Conservation (phyloP, 768 basidiomycete species). For the Scleroderma citrinum region DNA sequence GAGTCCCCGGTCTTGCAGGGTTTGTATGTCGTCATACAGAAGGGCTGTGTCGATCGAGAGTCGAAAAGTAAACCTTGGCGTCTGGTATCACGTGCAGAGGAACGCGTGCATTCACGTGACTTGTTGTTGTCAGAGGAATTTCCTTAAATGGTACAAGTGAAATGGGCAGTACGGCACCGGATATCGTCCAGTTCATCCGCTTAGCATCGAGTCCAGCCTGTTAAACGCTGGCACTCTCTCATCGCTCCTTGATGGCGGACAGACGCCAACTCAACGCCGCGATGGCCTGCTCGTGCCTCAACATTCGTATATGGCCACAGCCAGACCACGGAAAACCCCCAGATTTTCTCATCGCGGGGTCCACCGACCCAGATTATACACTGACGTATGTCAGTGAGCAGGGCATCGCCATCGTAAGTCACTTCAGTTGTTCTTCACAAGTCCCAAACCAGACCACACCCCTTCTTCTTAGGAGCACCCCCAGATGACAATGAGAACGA, state of each 20-base stretch:
- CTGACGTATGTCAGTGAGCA: conserved; percentile 60
- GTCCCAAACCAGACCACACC: conserved; percentile 6
- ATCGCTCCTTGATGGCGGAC: conserved; percentile 18
- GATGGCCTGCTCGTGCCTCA: conserved; percentile 68
- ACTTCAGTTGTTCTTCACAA: not conserved
- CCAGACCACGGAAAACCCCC: conserved; percentile 26
- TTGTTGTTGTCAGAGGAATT: too few relatives aligned
- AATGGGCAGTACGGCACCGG: conserved; percentile 20
- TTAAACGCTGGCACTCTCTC: conserved; percentile 22
- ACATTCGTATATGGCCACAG: conserved; percentile 49
- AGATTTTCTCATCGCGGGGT: conserved; percentile 26
- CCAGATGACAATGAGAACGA: conserved; percentile 63
- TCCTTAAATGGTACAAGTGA: not conserved
- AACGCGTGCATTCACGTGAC: too few relatives aligned
- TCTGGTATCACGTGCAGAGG: too few relatives aligned
- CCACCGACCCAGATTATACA: conserved; percentile 36
- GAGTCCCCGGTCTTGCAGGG: too few relatives aligned
- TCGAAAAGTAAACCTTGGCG: too few relatives aligned
- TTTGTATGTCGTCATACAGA: too few relatives aligned
- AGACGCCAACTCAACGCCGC: conserved; percentile 10
- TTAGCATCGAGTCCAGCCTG: conserved; percentile 11
- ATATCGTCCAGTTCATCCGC: conserved; percentile 25
- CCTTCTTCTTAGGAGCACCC: conserved; percentile 47
- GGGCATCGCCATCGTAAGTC: conserved; percentile 60
- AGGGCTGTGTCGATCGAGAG: too few relatives aligned